Conservation (phyloP, 2,329 filamentous ascomycete genomes). For the Monosporascus sp. region DNA sequence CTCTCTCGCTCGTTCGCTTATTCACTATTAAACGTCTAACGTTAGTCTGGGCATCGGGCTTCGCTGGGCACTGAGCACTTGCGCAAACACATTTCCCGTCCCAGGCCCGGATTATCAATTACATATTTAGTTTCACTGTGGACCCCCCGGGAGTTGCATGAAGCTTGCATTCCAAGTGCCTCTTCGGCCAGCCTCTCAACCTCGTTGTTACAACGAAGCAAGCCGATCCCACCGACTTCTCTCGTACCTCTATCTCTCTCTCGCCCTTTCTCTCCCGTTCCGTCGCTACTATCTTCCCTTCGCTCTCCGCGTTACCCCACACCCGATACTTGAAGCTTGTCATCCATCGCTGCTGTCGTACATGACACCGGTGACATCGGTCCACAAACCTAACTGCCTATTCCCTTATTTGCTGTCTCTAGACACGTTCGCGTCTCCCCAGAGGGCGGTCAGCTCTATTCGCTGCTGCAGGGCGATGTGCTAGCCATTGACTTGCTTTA, state of each 20-base stretch:
- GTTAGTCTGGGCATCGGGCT: conserved; percentile 15
- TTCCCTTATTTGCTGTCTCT: conserved; percentile 27
- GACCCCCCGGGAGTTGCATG: conserved; percentile 7
- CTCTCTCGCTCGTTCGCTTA: conserved; percentile 17
- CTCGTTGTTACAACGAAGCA: conserved; percentile 3
- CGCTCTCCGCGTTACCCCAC: conserved; percentile 17
- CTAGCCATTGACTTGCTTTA: conserved; percentile 26
- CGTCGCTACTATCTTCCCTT: conserved; percentile 7
- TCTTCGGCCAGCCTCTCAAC: conserved; percentile 12
- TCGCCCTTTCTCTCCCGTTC: conserved; percentile 6
- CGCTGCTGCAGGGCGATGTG: conserved; percentile 22
- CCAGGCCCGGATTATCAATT: conserved; percentile 19
- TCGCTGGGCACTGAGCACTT: conserved; percentile 22
- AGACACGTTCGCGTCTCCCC: conserved; percentile 22
- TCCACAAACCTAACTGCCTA: conserved; percentile 16
- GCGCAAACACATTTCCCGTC: background rate
- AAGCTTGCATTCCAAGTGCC: conserved; percentile 6
- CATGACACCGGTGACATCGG: conserved; percentile 26
- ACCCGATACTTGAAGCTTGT: conserved; percentile 6
- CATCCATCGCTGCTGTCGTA: conserved; percentile 9
- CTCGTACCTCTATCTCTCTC: conserved; percentile 1
- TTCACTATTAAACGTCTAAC: conserved; percentile 1
- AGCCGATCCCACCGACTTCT: conserved; percentile 12
- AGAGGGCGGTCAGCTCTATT: conserved; percentile 25
- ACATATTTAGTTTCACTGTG: conserved; percentile 12